Base-by-base conservation (phyloP, 306 rosid species). In the Prunus dulcis region DNA sequence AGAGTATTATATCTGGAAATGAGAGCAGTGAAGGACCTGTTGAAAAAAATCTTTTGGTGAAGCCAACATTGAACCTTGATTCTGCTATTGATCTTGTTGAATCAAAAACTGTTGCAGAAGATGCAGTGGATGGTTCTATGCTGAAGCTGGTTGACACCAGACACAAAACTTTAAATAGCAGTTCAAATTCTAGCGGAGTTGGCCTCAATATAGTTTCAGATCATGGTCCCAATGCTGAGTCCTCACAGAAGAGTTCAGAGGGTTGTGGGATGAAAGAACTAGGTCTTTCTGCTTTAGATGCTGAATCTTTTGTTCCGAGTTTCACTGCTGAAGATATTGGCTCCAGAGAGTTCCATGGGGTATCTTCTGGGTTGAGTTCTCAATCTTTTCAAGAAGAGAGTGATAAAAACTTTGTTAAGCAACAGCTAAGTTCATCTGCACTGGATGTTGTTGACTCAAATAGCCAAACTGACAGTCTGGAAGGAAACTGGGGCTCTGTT, bases 401-500 rank as follows among this genome's bases (percentile, higher is more conserved):
- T 50, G 79, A 67, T 65, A 58, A 80, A 74, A 62, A 77, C 58
- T 28, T 74, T 78, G 79, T 46, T 46, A 79, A 82, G 77, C 82
- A 73, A 41, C 84, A 68, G 79, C 71, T 27, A 73, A 79, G 73
- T 66, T 72, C 80, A 18, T 78, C 91, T 18, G 78, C 83, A 23
- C 23, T 83, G 64, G 97, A 89, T 82, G 80, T 82, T 74, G 84
- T 86, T 77, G 88, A 88, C 69, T 82, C 88, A 1, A 28, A 83
- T 79, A 92, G 97, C 87, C 87, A 61, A 81, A 76, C 89, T 50
- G 96, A 91, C 72, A 91, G 97, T 83, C 78, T 92, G 80, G 96
- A 92, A 43, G 93, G 91, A 72, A 84, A 90, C 75, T 90, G 97
- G 96, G 97, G 98, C 41, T 92, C 97, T 78, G 86, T 89, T 69